These are phyloP conservation scores for Botrytis elliptica DNA, from an alignment of 2,329 filamentous ascomycete species.

Conservation along the genomic window DNA sequence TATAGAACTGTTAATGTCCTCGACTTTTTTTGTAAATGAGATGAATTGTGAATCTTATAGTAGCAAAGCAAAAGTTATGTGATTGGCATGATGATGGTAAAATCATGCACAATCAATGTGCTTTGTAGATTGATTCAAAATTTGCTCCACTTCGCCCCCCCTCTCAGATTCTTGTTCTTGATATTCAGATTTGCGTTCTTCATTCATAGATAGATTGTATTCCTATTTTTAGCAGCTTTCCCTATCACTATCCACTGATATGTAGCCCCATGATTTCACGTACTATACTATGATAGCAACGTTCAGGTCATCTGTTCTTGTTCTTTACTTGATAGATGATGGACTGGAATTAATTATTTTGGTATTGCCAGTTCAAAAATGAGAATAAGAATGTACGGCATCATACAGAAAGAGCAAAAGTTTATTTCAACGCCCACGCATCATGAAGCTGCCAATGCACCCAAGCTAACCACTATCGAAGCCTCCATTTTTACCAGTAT, in stretches of 20 bases:
- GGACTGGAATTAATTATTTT: background rate
- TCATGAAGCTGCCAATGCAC: background rate
- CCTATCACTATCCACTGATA: background rate
- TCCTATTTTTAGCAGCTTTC: no score
- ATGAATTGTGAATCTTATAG: background rate
- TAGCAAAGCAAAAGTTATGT: slow-evolving; percentile 6
- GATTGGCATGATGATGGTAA: slow-evolving; percentile 5
- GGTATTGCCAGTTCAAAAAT: background rate
- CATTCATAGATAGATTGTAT: background rate
- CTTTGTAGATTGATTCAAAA: slow-evolving; percentile 1
- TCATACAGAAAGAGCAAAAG: background rate
- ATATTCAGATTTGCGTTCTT: background rate
- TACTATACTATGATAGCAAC: background rate
- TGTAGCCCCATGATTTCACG: no score
- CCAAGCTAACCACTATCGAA: no score
- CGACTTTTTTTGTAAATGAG: background rate
- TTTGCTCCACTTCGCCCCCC: no score
- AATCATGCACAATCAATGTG: background rate
- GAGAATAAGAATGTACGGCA: background rate
- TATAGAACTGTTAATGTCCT: background rate
- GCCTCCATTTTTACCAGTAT: background rate
- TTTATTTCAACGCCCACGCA: background rate
- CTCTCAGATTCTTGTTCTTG: background rate
- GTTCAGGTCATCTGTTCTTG: background rate
- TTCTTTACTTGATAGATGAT: background rate